A percentile compares a stretch with the other conserved stretches of the same genome.
Conservation (phyloP, 75 land plant species). For the Pinus albicaulis region DNA sequence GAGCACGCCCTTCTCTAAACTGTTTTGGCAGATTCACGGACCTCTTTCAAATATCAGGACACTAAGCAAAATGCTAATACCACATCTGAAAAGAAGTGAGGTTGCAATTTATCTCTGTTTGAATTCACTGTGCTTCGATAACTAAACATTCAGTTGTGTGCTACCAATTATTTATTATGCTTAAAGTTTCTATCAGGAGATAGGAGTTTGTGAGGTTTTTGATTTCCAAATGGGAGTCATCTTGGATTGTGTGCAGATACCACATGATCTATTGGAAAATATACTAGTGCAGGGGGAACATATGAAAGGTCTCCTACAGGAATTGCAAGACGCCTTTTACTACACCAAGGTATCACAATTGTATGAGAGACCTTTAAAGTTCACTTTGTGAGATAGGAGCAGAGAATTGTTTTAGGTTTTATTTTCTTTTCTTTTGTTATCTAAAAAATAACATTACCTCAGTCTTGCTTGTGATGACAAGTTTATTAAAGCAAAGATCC, state of each 20-base stretch:
- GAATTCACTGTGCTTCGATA: background rate
- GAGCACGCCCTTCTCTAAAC: background rate
- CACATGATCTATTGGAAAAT: constrained; percentile 86
- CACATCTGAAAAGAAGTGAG: constrained; percentile 87
- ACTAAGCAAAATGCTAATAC: constrained; percentile 73
- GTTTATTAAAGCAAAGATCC: too few relatives aligned
- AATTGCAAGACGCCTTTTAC: constrained; percentile 84
- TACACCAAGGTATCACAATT: constrained; percentile 49
- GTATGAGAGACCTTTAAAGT: too few relatives aligned
- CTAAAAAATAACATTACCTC: too few relatives aligned
- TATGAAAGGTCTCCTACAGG: constrained; percentile 79
- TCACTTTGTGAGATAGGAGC: background rate
- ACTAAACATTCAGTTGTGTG: background rate
- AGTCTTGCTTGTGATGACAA: too few relatives aligned
- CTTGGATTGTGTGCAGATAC: constrained; percentile 44
- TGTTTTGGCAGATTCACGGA: constrained; percentile 59
- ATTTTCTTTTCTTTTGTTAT: too few relatives aligned
- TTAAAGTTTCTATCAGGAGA: too few relatives aligned
- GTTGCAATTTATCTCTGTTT: constrained; percentile 31
- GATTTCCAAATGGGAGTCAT: too few relatives aligned
- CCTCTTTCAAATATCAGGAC: constrained; percentile 83
- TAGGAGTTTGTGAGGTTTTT: background rate
- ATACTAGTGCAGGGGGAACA: constrained; percentile 84
- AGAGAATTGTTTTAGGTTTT: background rate
- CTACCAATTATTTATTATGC: too few relatives aligned